Conservation (phyloP, 2,329 filamentous ascomycete genomes). For the Didymella pomorum region DNA sequence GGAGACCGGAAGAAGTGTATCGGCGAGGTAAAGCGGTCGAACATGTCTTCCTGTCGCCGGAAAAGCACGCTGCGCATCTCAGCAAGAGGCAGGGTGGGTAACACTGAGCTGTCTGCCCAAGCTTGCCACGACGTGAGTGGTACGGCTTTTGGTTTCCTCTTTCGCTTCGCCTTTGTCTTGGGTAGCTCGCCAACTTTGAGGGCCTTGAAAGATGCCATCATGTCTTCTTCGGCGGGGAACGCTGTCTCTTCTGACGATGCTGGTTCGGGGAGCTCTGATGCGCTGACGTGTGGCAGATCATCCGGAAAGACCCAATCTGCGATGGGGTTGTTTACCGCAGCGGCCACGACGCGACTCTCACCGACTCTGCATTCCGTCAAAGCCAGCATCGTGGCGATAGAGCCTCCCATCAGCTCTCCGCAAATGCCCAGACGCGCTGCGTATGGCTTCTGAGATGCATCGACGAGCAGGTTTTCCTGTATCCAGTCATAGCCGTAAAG, state of each 20-base stretch:
- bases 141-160: conserved; percentile 30
- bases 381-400: conserved; percentile 58
- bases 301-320: conserved; percentile 58
- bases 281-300: conserved; percentile 33
- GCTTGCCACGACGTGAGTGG: conserved; percentile 40
- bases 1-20: conserved; percentile 61
- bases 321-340: conserved; percentile 58
- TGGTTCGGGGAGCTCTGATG: conserved; percentile 41
- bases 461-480: conserved; percentile 46
- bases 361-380: conserved; percentile 58
- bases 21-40: conserved; percentile 61
- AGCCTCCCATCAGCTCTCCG: conserved; percentile 59
- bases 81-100: conserved; percentile 44
- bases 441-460: conserved; percentile 30
- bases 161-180: conserved; percentile 17
- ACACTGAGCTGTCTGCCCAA: conserved; percentile 32
- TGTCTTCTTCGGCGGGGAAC: conserved; percentile 41
- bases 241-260: conserved; percentile 40
- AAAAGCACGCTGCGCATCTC: conserved; percentile 53
- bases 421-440: conserved; percentile 53
- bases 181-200: conserved; percentile 18
- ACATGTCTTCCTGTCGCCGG: conserved; percentile 53
- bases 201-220: conserved; percentile 25
- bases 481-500: conserved; percentile 59
- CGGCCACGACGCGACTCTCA: conserved; percentile 54